Evolutionary conservation across 2,329 filamentous ascomycete species (phyloP), one percentile per base, ranked within the genome.

Genomic region (Anthostomella pinea): DNA sequence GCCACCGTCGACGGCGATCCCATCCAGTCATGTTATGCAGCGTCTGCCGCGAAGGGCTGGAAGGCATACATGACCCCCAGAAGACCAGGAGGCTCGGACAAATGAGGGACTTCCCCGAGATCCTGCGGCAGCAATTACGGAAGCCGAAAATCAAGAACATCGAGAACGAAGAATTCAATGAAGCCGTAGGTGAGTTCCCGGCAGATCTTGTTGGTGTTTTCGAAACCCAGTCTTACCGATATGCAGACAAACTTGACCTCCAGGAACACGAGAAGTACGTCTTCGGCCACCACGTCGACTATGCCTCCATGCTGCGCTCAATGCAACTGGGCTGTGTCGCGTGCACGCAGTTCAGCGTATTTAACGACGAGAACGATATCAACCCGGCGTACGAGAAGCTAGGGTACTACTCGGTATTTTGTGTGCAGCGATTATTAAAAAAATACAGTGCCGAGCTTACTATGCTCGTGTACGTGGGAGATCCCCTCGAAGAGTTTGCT

Each of bases 371-470:
- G 4, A 40, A 45, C 18, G 44, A 47, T 20, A 19, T 34, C 14
- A 43, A 43, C 21, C 1, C 16, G 9, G 20, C 20, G 2, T 35
- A 46, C 4, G 33, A 28, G 7, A 10, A 9, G 1, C 8, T 41
- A 2, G 43, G 43, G 1, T 51, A 46, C 26, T 51, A 41, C 15
- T 48, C 48, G 3, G 37, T 40, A 6, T 48, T 50, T 33, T 35
- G 29, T 10, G 14, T 49, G 3, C n/a, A n/a, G n/a, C n/a, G 8
- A 15, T 25, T 43, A 6, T 25, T 37, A 2, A 26, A 23, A 4
- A 9, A 5, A 3, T 13, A 30, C 8, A 14, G 8, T 3, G 3
- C 21, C 16, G 22, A 14, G n/a, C 30, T 40, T 5, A 16, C 16
- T n/a, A 44, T 48, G 33, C 15, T 31, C 2, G 32, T 45, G 2